Evolutionary conservation across 2,329 filamentous ascomycete genomes (phyloP).

Genomic region (Diaporthe aspalathi): DNA sequence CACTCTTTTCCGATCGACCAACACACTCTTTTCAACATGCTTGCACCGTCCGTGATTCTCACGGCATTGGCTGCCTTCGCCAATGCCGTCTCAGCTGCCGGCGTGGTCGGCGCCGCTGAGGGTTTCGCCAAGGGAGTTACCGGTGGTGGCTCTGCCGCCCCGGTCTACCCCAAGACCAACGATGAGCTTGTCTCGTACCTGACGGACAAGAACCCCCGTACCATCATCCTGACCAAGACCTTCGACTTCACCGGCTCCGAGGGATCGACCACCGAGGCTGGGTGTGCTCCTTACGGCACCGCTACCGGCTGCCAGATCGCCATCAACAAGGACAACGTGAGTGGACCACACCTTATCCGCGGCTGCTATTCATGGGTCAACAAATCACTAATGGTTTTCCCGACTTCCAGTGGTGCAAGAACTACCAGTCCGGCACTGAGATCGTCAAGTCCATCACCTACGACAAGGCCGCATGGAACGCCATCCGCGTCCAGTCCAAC

Average conservation of each 20-base stretch:
- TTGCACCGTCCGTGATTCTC: constrained; percentile 15
- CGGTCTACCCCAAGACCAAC: constrained; percentile 65
- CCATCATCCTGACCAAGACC: constrained; percentile 68
- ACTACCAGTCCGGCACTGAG: constrained; percentile 65
- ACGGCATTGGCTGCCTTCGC: constrained; percentile 26
- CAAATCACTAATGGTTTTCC: background rate
- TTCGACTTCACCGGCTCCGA: constrained; percentile 68
- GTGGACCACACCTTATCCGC: background rate
- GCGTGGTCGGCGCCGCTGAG: constrained; percentile 51
- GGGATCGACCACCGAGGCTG: constrained; percentile 61
- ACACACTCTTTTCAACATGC: constrained; percentile 16
- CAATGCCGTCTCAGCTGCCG: constrained; percentile 10
- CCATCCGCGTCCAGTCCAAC: constrained; percentile 66
- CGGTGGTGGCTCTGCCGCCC: constrained; percentile 66
- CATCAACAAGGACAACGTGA: constrained; percentile 65
- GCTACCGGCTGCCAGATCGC: constrained; percentile 65
- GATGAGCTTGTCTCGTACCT: constrained; percentile 70
- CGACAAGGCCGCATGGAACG: constrained; percentile 63
- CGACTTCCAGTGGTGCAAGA: constrained; percentile 61
- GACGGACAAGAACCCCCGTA: constrained; percentile 61
- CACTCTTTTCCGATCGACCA: background rate
- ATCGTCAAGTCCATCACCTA: constrained; percentile 55
- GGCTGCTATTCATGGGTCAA: background rate
- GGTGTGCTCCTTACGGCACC: constrained; percentile 70
- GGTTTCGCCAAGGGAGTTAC: constrained; percentile 65